Evolutionary conservation across 2,329 filamentous ascomycete genomes (phyloP), one percentile per base, ranked within the genome.

Genomic region (Talaromyces pinophilus): DNA sequence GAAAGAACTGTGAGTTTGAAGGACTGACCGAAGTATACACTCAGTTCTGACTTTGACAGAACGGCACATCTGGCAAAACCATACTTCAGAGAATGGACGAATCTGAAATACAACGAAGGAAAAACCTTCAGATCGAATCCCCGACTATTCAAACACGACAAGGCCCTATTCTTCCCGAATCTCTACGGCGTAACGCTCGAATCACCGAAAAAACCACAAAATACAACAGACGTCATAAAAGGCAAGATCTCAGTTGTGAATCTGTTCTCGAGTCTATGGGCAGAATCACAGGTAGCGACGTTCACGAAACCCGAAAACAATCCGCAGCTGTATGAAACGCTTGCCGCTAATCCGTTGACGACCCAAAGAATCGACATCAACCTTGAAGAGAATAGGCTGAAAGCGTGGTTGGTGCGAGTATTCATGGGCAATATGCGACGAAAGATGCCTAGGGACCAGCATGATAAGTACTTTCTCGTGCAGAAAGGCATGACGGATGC

Each of bases 71-170:
- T 96, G 74, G 83, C 89, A 22, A 91, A 92, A 67, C 93, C 94
- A 1, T 99, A 99, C 80, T 99, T 97, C 82, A 91, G 93, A 77
- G 94, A 99, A 84, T 97, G 93, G 91, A 87, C 87, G 67, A 95
- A 96, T 80, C 86, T 97, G 78, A 86, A 89, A 70, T 89, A 95
- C 70, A 81, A 85, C 80, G 88, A 93, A 72, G 95, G 95, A 74
- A 99, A 99, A 80, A 92, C 92, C 28, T 99, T 97, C 81, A 82
- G 94, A 62, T 89, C 92, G 22, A 94, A 94, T 44, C 87, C 91
- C 3, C 85, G 90, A n/a, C 85, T 94, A 59, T 98, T 98, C 84
- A 90, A 89, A 74, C 85, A 85, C 70, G 92, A 96, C 46, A 85
- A 88, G 62, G 90, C 94, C 5, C 86, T 97, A 69, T 98, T 91